Evolutionary conservation across 495 filamentous ascomycete species (phyloP).

Genomic region (Xylaria palmicola): DNA sequence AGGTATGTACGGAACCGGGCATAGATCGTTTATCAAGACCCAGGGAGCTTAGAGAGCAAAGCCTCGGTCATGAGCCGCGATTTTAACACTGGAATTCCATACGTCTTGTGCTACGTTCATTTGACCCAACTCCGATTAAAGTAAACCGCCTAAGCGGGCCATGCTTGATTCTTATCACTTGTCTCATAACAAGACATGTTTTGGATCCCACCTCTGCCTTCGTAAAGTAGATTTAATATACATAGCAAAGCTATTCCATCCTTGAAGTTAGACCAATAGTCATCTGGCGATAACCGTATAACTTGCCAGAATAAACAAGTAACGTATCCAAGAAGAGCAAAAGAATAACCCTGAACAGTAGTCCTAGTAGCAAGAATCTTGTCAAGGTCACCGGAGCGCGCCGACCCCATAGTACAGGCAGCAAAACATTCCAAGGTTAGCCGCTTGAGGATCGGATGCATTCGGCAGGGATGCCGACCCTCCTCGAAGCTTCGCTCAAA

Average conservation of each 20-base stretch:
- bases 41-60: neutral
- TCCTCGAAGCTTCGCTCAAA: constrained; percentile 27
- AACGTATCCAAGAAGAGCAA: neutral
- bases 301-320: neutral
- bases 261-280: no score
- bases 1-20: neutral
- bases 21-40: neutral
- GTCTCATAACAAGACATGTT: neutral
- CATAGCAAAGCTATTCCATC: no score
- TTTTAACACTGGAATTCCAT: no score
- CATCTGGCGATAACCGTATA: no score
- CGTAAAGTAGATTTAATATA: neutral
- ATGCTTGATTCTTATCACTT: neutral
- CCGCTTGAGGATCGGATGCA: neutral
- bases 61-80: no score
- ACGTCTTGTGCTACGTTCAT: neutral
- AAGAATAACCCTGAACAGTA: no score
- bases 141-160: neutral
- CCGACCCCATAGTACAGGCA: neutral
- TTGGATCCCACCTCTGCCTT: neutral
- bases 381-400: no score
- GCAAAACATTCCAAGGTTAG: neutral
- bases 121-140: neutral
- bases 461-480: neutral
- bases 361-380: no score